Evolutionary conservation across 1,284 basidiomycete species (phyloP), one percentile per base, ranked within the genome.

Genomic region (Phellinidium pouzarii): DNA sequence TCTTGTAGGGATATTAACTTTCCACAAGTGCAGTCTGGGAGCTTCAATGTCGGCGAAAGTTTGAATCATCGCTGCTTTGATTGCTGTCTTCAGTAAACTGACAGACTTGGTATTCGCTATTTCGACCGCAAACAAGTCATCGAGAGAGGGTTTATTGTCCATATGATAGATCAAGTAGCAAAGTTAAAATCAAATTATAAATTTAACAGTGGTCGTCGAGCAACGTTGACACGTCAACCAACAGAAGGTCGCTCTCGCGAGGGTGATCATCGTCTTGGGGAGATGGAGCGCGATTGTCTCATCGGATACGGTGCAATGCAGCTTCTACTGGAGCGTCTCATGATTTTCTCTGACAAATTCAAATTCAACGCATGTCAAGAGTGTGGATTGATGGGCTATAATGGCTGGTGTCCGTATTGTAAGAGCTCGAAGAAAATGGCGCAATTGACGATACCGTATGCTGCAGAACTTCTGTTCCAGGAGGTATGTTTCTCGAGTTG

Each of bases 231-330:
- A 1, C 86, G 96, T 27, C 96, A 99, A 69, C 96, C 96, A 1
- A 99, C 96, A 1, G 96, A 99, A 71, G 96, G 96, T 71, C 84
- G 96, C 53, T 96, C 93, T 44, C 84, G 96, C 56, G 96, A 99
- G 69, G 96, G 96, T 64, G 96, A 96, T 58, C 73, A 99, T 59
- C 91, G 96, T 54, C 76, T 99, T 14, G 96, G 96, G 54, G 96
- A 99, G 72, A 99, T 99, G 96, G 96, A 99, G 66, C 86, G 96
- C 48, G 96, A 99, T 69, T 99, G 92, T 67, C 74, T 94, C 25
- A 94, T 94, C 63, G 93, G 92, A 49, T 95, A 97, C 62, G 94
- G 94, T 19, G 96, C 96, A 1, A 96, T 94, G 1, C 95, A 99
- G 65, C 78, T 99, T 42, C 73, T 99, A 19, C 80, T 99, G 6